Percentiles rank a stretch among this genome's conserved stretches.
These are phyloP conservation scores for Penicillium herquei DNA, from an alignment of 495 filamentous ascomycete species.

Conservation along the genomic window DNA sequence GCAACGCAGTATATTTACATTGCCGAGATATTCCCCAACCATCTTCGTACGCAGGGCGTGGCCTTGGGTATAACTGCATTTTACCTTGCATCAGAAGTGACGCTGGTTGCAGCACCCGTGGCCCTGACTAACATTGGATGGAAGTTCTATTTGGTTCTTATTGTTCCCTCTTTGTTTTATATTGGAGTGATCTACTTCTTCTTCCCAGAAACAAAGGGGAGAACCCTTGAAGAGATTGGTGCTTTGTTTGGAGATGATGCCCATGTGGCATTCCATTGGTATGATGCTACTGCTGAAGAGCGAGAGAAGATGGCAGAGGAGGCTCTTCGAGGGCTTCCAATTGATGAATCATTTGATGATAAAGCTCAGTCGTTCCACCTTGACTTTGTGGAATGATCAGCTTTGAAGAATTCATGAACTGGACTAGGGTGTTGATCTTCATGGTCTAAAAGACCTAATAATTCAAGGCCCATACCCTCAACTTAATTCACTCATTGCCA, in stretches of 20 bases:
- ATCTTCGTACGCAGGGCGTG: conserved; percentile 35
- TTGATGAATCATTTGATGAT: not conserved
- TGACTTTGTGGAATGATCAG: not conserved
- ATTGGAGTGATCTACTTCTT: not conserved
- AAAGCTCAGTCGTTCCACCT: not conserved
- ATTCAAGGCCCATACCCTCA: no score
- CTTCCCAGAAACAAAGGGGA: not conserved
- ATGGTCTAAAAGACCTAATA: no score
- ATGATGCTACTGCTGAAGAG: conserved; percentile 13
- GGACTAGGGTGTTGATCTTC: no score
- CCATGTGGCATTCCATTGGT: not conserved
- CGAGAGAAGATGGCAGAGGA: not conserved
- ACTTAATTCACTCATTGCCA: no score
- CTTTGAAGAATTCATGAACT: no score
- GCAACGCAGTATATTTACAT: conserved; percentile 42
- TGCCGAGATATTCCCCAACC: conserved; percentile 41
- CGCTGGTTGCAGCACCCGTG: conserved; percentile 30
- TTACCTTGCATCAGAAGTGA: conserved; percentile 27
- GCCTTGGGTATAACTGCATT: conserved; percentile 31
- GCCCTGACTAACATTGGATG: conserved; percentile 34
- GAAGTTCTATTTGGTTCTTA: conserved; percentile 40
- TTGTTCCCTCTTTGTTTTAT: conserved; percentile 12
- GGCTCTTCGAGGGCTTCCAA: not conserved
- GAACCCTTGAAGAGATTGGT: not conserved
- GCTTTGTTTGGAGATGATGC: conserved; percentile 1